phyloP scores from a whole-genome alignment of 148 eudicot species.

The Camellia sinensis region DNA sequence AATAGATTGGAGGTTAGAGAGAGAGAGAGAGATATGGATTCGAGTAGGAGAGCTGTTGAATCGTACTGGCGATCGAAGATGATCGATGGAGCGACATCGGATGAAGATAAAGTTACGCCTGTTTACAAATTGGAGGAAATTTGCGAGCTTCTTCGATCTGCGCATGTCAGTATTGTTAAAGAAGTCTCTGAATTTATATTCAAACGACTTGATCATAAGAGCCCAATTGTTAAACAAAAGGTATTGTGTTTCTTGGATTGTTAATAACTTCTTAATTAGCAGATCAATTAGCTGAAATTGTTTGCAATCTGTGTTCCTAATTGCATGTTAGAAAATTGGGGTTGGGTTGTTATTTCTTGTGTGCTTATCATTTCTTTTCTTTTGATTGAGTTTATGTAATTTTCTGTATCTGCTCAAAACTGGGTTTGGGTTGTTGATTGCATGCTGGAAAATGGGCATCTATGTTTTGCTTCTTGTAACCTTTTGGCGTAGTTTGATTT shows the following conservation, averaged over 20 bases:
- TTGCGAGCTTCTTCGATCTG: conserved; percentile 77
- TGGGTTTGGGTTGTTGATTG: background rate
- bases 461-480: background rate
- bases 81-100: conserved; percentile 90
- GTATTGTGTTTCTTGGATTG: conserved; percentile 23
- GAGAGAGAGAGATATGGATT: conserved; percentile 49
- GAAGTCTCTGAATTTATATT: conserved; percentile 77
- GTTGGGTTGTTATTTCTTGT: background rate
- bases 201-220: conserved; percentile 82
- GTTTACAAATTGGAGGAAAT: conserved; percentile 92
- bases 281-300: background rate
- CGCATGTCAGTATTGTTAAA: conserved; percentile 64
- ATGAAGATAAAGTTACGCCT: conserved; percentile 90
- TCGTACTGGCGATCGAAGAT: conserved; percentile 90
- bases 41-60: conserved; percentile 95
- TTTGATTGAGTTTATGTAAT: background rate
- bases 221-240: conserved; percentile 91
- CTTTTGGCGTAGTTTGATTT: background rate
- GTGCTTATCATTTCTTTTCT: background rate
- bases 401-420: background rate
- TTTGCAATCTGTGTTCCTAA: background rate
- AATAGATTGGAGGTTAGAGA: background rate
- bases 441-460: background rate
- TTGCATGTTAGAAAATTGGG: background rate
- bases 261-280: background rate